phyloP scores from a whole-genome alignment of 2,329 filamentous ascomycete genomes.

The Neurospora sp. region DNA sequence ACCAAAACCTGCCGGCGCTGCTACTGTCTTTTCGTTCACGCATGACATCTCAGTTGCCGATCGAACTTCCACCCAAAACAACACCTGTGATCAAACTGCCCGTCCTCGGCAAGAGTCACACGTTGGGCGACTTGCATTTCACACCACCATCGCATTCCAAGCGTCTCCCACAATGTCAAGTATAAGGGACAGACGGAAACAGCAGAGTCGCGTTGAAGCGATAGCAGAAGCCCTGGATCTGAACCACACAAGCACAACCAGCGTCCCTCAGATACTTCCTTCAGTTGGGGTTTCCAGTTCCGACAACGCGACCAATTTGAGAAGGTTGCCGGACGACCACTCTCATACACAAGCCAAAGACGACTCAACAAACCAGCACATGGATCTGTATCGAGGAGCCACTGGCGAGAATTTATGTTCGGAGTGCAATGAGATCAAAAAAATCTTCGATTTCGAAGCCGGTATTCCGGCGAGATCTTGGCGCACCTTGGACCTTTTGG shows the following conservation, averaged over 20 bases:
- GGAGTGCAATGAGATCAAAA: neutral
- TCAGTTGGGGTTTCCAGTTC: neutral
- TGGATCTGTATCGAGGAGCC: neutral
- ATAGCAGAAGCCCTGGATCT: neutral
- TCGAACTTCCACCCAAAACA: neutral
- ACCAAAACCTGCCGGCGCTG: neutral
- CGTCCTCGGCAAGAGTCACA: neutral
- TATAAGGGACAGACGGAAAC: neutral
- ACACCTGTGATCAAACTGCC: too few species aligned
- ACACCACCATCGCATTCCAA: rapidly evolving
- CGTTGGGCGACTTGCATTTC: rapidly evolving
- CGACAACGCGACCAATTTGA: rapidly evolving
- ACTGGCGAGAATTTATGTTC: neutral
- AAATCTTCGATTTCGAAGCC: neutral
- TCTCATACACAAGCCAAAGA: neutral
- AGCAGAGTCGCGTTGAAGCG: neutral
- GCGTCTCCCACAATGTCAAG: neutral
- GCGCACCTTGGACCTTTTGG: neutral
- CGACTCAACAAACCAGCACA: neutral
- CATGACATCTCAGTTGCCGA: neutral
- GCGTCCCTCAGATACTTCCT: neutral
- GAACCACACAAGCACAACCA: neutral
- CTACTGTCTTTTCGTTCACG: rapidly evolving
- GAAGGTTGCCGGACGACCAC: neutral
- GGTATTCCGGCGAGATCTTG: rapidly evolving